Base-by-base conservation (phyloP, 768 basidiomycete genomes). In the Cystofilobasidium capitatum region DNA sequence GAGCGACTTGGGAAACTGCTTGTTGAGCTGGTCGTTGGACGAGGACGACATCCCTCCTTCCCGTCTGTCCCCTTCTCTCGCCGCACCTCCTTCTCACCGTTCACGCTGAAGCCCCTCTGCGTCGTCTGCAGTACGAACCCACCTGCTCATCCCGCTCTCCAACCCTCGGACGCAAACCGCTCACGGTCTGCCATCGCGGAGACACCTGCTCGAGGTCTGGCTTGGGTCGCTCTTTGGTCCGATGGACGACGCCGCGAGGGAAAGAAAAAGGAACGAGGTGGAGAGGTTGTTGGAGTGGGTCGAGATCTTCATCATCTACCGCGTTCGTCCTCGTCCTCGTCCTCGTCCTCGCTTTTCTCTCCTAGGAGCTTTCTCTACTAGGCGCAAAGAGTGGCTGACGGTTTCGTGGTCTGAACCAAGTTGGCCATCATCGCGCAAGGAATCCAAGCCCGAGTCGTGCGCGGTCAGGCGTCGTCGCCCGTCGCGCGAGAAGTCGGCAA, bases 371-470 rank as follows among this genome's bases (percentile, higher is more conserved):
- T 29, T n/a, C n/a, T n/a, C n/a, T n/a, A n/a, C n/a, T n/a, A n/a
- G n/a, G n/a, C n/a, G n/a, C n/a, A n/a, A n/a, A n/a, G n/a, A n/a
- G n/a, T n/a, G n/a, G 14, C 49, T 54, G 8, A 29, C 24, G 9
- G 7, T 10, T 31, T 26, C 24, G n/a, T 31, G 8, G 17, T 20
- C 7, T 9, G 16, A 26, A 22, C 51, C n/a, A n/a, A 55, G 51
- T 20, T 55, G 14, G 51, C 51, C 51, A 55, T 55, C 51, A 55
- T 55, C 16, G 51, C 51, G 6, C 51, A 55, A 31, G 51, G 51
- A 9, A 55, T 55, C 31, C 51, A 55, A n/a, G 51, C 51, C 17
- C 51, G 51, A 14, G 51, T 55, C 51, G 51, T 55, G 14, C 51
- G 29, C 26, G 51, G 51, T 10, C 51, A 55, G 51, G 51, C 51